Conservation (phyloP, 2,329 filamentous ascomycete genomes). For the Apiospora arundinis region DNA sequence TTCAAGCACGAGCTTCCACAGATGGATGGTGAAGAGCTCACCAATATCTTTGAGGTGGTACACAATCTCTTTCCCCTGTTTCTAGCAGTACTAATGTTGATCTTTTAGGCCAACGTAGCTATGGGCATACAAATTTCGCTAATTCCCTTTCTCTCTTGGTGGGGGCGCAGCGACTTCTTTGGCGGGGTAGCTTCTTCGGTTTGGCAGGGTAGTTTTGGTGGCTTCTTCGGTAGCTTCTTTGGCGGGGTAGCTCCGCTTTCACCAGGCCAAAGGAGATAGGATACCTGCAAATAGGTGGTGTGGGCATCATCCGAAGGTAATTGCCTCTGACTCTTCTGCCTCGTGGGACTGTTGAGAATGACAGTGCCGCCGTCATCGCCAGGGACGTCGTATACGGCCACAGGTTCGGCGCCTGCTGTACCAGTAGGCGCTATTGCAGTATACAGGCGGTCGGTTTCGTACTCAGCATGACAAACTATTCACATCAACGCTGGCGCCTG, state of each 20-base stretch:
- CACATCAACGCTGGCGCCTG: too few relatives aligned
- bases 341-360: neutral
- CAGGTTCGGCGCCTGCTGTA: too few relatives aligned
- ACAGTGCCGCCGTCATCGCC: neutral
- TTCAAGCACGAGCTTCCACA: neutral
- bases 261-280: neutral
- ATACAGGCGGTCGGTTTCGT: neutral
- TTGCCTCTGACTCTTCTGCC: neutral
- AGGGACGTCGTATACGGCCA: neutral
- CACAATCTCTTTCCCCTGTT: neutral
- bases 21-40: neutral
- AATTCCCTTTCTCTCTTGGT: too few relatives aligned
- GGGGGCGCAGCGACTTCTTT: neutral
- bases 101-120: neutral
- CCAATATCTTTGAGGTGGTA: neutral
- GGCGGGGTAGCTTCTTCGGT: neutral
- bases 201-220: neutral
- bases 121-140: neutral
- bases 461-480: too few relatives aligned
- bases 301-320: neutral
- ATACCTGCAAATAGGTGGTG: neutral
- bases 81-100: neutral
- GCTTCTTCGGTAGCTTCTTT: neutral
- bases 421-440: too few relatives aligned
- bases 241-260: neutral